phyloP scores from a whole-genome alignment of 257 asterid species.

The Phtheirospermum japonicum region DNA sequence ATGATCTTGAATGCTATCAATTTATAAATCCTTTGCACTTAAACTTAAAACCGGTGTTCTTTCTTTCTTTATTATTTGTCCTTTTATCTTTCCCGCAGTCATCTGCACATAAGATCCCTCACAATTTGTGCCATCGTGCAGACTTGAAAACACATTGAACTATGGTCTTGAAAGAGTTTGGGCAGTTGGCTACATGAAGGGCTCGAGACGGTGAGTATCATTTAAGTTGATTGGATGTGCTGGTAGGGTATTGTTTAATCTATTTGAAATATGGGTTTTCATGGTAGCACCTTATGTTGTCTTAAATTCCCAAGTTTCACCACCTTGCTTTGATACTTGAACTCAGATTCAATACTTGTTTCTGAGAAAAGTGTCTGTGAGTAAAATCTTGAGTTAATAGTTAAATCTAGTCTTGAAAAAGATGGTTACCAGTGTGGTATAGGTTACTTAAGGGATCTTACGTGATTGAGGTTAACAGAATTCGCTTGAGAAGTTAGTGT shows the following conservation, averaged over 20 bases:
- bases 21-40: neutral
- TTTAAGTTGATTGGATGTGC: slow-evolving; percentile 20
- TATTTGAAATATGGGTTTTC: slow-evolving; percentile 9
- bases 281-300: neutral
- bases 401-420: slow-evolving; percentile 14
- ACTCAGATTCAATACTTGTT: slow-evolving; percentile 11
- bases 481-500: slow-evolving; percentile 8
- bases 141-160: slow-evolving; percentile 96
- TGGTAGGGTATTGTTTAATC: slow-evolving; percentile 10
- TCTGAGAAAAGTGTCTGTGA: slow-evolving; percentile 14
- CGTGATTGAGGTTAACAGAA: neutral
- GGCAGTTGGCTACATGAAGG: slow-evolving; percentile 91
- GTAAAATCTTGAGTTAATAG: slow-evolving; percentile 16
- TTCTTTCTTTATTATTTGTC: neutral
- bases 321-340: slow-evolving; percentile 19
- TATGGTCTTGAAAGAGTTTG: slow-evolving; percentile 99
- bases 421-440: neutral
- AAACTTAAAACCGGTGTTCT: neutral
- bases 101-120: slow-evolving; percentile 20
- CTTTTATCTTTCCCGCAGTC: slow-evolving; percentile 7
- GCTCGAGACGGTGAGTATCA: slow-evolving; percentile 81
- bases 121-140: slow-evolving; percentile 41
- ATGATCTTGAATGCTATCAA: neutral
- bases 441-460: slow-evolving; percentile 15
- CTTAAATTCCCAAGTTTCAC: slow-evolving; percentile 21